Conservation (phyloP, 257 asterid species). For the Linderniella brevidens region DNA sequence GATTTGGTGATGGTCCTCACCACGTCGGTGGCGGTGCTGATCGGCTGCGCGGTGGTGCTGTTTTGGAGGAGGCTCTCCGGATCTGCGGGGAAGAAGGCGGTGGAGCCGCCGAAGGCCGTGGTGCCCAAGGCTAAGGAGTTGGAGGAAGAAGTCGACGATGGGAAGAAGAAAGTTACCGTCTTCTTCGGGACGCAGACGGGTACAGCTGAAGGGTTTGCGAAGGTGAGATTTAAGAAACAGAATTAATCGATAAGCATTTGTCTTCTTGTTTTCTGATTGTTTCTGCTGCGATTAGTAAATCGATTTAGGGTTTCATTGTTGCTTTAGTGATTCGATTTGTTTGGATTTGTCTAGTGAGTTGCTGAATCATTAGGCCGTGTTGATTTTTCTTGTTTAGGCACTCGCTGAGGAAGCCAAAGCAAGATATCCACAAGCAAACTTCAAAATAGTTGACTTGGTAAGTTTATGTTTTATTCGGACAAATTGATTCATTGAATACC, state of each 20-base stretch:
- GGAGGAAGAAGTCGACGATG: constrained; percentile 35
- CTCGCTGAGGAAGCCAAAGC: constrained; percentile 69
- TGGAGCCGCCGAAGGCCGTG: constrained; percentile 24
- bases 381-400: constrained; percentile 20
- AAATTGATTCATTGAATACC: background rate
- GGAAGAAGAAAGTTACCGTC: constrained; percentile 39
- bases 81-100: constrained; percentile 22
- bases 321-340: too few relatives aligned
- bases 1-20: constrained; percentile 25
- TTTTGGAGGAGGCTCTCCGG: constrained; percentile 49
- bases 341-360: too few relatives aligned
- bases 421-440: constrained; percentile 59
- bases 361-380: background rate
- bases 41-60: constrained; percentile 28
- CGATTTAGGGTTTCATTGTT: too few relatives aligned
- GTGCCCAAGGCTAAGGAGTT: constrained; percentile 15
- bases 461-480: constrained; percentile 7
- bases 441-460: constrained; percentile 71
- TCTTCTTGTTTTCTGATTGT: too few relatives aligned
- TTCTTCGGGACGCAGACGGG: constrained; percentile 80
- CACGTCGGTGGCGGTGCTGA: constrained; percentile 48
- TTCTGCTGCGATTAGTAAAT: too few relatives aligned
- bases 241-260: background rate
- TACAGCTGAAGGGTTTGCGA: constrained; percentile 74
- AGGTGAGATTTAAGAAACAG: constrained; percentile 18